Conservation (phyloP, 2,329 filamentous ascomycete species). For the Scolecobasidium constrictum region DNA sequence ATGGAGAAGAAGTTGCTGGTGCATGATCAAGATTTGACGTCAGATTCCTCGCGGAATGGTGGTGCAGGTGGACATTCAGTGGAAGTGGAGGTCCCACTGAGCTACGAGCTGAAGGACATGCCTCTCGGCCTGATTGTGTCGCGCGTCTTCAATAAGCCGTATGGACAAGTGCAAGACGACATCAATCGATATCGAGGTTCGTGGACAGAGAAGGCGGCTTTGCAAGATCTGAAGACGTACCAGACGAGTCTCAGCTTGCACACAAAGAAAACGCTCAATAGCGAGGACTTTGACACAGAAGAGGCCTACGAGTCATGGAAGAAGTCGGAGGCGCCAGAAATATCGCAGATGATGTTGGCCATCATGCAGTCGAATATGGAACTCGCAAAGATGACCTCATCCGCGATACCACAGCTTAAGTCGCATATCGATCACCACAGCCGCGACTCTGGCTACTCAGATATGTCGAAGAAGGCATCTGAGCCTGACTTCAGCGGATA, state of each 20-base stretch:
- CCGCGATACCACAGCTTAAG: slow-evolving; percentile 47
- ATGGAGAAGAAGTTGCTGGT: slow-evolving; percentile 89
- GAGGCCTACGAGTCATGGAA: slow-evolving; percentile 87
- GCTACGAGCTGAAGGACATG: slow-evolving; percentile 96
- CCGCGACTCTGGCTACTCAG: slow-evolving; percentile 30
- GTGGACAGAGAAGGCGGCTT: slow-evolving; percentile 87
- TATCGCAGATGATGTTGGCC: slow-evolving; percentile 88
- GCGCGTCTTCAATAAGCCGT: slow-evolving; percentile 70
- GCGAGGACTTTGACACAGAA: slow-evolving; percentile 80
- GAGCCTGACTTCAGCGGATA: slow-evolving; percentile 31
- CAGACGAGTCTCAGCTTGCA: slow-evolving; percentile 79
- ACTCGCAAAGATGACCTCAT: slow-evolving; percentile 64
- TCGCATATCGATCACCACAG: slow-evolving; percentile 27
- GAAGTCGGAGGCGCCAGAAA: slow-evolving; percentile 72
- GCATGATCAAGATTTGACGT: slow-evolving; percentile 80
- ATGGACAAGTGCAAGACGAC: slow-evolving; percentile 73
- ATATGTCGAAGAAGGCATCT: slow-evolving; percentile 35
- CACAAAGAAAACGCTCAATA: slow-evolving; percentile 63
- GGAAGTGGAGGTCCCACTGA: slow-evolving; percentile 73
- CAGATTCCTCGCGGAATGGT: slow-evolving; percentile 46
- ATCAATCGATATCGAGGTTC: slow-evolving; percentile 68
- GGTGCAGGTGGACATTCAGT: slow-evolving; percentile 53
- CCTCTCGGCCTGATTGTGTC: slow-evolving; percentile 79
- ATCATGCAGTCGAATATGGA: slow-evolving; percentile 80
- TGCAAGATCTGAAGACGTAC: slow-evolving; percentile 87